Conservation (phyloP, 805 yeast genomes). For the Ogataea polymorpha region DNA sequence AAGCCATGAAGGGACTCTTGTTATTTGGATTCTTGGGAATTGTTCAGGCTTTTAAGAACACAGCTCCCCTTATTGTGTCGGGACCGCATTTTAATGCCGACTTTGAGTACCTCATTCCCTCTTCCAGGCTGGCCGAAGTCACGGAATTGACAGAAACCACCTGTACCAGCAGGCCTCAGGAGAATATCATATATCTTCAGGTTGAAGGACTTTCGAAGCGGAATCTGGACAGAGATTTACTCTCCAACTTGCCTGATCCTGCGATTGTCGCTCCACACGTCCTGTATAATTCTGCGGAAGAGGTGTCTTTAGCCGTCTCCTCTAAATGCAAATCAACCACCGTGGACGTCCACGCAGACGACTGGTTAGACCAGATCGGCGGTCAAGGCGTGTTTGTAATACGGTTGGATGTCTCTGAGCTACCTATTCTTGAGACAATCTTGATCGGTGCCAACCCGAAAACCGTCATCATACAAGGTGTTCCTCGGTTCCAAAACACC, state of each 20-base stretch:
- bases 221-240: slow-evolving; percentile 18
- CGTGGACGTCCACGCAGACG: slow-evolving; percentile 2
- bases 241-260: slow-evolving; percentile 7
- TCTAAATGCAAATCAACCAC: slow-evolving; percentile 7
- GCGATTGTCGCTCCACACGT: slow-evolving; percentile 24
- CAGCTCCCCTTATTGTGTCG: slow-evolving; percentile 31
- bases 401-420: slow-evolving; percentile 5
- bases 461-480: slow-evolving; percentile 32
- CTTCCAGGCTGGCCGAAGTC: slow-evolving; percentile 4
- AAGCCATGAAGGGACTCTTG: slow-evolving; percentile 6
- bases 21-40: slow-evolving; percentile 8
- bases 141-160: slow-evolving; percentile 15
- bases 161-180: slow-evolving; percentile 14
- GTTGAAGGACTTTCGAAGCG: slow-evolving; percentile 20
- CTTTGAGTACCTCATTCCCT: slow-evolving; percentile 20
- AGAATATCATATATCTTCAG: slow-evolving; percentile 16
- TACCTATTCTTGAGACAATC: slow-evolving; percentile 10
- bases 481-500: slow-evolving; percentile 24
- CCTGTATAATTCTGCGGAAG: slow-evolving; percentile 15
- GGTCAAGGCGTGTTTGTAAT: slow-evolving; percentile 3
- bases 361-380: slow-evolving; percentile 11
- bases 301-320: slow-evolving; percentile 7
- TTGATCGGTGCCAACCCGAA: slow-evolving; percentile 11
- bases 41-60: slow-evolving; percentile 28
- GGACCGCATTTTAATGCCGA: slow-evolving; percentile 7